A percentile compares a stretch with the other conserved stretches of the same genome.
These are phyloP conservation scores for Lenwebbia sp. DNA, from an alignment of 345 rosid species.

Conservation along the genomic window DNA sequence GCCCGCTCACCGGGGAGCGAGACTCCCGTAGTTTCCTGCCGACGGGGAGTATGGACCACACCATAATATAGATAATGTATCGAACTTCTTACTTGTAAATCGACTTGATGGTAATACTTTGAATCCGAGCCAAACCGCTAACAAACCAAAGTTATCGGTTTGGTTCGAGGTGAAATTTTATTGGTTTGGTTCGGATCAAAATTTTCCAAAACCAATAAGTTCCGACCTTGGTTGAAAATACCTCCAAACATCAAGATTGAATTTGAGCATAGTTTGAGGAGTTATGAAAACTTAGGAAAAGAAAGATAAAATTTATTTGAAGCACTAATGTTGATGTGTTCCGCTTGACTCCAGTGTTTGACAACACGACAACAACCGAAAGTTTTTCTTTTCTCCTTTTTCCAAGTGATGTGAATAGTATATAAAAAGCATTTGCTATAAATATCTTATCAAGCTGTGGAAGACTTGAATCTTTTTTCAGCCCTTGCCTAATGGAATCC, in stretches of 20 bases:
- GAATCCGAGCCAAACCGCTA: neutral
- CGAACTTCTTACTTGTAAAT: neutral
- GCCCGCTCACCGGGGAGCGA: too few relatives aligned
- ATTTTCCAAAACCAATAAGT: neutral
- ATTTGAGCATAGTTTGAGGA: neutral
- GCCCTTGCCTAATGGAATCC: neutral
- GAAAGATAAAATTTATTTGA: neutral
- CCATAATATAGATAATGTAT: neutral
- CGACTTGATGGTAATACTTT: neutral
- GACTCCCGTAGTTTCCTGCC: too few relatives aligned
- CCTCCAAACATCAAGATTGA: neutral
- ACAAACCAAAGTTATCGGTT: neutral
- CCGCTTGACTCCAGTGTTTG: neutral
- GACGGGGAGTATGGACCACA: too few relatives aligned
- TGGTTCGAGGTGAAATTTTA: neutral
- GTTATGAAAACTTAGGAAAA: neutral
- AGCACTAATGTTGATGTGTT: neutral
- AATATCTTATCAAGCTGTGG: neutral
- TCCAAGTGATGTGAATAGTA: neutral
- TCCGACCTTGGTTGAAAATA: neutral
- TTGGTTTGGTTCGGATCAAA: neutral
- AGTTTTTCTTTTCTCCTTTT: neutral
- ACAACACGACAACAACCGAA: neutral
- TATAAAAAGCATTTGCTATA: neutral
- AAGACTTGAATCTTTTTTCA: neutral